Conservation (phyloP, 345 rosid genomes). For the Bruguiera parviflora region DNA sequence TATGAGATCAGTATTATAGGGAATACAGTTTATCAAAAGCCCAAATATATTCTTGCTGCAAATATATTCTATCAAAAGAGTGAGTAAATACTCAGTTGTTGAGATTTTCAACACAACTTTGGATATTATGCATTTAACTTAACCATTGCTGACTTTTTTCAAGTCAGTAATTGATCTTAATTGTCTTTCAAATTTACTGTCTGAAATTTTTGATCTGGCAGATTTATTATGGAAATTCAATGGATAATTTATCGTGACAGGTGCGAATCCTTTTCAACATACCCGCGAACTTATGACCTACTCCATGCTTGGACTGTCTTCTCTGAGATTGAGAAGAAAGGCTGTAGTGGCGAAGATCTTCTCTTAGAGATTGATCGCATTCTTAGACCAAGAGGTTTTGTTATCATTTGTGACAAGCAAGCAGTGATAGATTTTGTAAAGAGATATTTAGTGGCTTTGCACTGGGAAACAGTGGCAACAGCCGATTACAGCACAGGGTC, state of each 20-base stretch:
- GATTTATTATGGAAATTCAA: not conserved
- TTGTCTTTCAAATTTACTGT: not conserved
- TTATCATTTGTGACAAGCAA: constrained; percentile 61
- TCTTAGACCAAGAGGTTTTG: constrained; percentile 71
- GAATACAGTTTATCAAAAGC: not conserved
- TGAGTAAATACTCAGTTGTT: no score
- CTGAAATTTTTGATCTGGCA: not conserved
- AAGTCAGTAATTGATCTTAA: not conserved
- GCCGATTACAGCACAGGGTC: constrained; percentile 37
- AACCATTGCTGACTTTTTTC: not conserved
- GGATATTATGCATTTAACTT: not conserved
- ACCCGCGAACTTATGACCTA: constrained; percentile 76
- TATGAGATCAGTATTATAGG: no score
- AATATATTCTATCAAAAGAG: not conserved
- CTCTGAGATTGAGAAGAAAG: constrained; percentile 38
- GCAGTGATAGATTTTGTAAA: constrained; percentile 48
- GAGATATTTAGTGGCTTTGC: constrained; percentile 64
- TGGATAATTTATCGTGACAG: constrained; percentile 29
- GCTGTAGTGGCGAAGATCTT: constrained; percentile 72
- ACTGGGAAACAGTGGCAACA: constrained; percentile 64
- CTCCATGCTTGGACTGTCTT: not conserved
- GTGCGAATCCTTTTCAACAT: constrained; percentile 84
- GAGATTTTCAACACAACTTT: not conserved
- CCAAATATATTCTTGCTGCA: not conserved
- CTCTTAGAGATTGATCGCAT: constrained; percentile 82